A percentile compares a stretch with the other conserved stretches of the same genome.
phyloP scores from a whole-genome alignment of 2,329 filamentous ascomycete genomes.

The Arthrobotrys sphaeroides region DNA sequence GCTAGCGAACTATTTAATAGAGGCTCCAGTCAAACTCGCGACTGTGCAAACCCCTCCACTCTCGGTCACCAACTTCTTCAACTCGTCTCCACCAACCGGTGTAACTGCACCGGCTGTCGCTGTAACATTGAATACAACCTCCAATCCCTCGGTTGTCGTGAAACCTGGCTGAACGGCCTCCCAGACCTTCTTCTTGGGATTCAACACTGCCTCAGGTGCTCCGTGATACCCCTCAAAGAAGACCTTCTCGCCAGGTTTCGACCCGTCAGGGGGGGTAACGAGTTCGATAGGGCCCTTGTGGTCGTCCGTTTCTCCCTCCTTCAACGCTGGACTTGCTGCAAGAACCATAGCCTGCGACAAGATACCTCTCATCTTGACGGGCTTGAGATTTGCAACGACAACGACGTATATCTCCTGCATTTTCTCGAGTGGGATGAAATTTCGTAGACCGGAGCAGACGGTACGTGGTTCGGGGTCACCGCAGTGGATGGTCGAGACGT shows the following conservation, averaged over 20 bases:
- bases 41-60: constrained; percentile 84
- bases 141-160: constrained; percentile 81
- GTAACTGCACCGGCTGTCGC: constrained; percentile 71
- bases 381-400: constrained; percentile 97
- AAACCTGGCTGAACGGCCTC: constrained; percentile 96
- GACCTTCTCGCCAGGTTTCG: constrained; percentile 84
- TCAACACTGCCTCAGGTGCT: constrained; percentile 89
- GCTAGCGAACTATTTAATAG: constrained; percentile 73
- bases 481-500: constrained; percentile 93
- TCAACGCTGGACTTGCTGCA: constrained; percentile 84
- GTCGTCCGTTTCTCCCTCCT: constrained; percentile 78
- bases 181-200: constrained; percentile 99
- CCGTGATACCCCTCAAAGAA: constrained; percentile 95
- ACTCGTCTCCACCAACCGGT: constrained; percentile 65
- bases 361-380: constrained; percentile 96
- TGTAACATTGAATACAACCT: constrained; percentile 84
- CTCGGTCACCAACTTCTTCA: constrained; percentile 76
- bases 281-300: constrained; percentile 92
- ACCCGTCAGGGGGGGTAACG: constrained; percentile 79
- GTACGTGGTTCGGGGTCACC: constrained; percentile 89
- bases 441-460: constrained; percentile 96
- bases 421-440: constrained; percentile 87
- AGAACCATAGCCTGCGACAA: constrained; percentile 89
- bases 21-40: constrained; percentile 78
- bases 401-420: constrained; percentile 98